A percentile compares a stretch with the other conserved stretches of the same genome.
phyloP scores from a whole-genome alignment of 169 alveolate species.

The Plasmodium coatneyi region DNA sequence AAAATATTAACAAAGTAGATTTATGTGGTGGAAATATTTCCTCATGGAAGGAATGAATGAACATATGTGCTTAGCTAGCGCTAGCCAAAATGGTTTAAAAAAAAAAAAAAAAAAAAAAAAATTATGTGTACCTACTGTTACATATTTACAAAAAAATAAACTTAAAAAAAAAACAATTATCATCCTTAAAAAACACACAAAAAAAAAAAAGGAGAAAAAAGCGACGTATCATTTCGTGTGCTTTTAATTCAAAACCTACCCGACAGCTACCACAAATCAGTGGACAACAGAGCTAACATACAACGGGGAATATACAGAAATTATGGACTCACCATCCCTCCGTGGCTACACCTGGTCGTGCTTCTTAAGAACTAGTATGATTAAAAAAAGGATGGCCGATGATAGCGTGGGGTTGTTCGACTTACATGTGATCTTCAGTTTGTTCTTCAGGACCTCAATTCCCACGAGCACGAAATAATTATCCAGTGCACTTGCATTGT shows the following conservation, averaged over 20 bases:
- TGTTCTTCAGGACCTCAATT: slow-evolving; percentile 19
- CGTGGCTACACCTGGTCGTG: slow-evolving; percentile 6
- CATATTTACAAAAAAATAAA: neutral
- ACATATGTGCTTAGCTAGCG: neutral
- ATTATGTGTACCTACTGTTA: neutral
- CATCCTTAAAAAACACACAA: neutral
- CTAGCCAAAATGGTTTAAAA: neutral
- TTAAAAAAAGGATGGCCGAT: slow-evolving; percentile 63
- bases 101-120: neutral
- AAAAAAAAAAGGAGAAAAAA: neutral
- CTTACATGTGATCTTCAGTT: slow-evolving; percentile 38
- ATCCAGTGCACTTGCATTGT: slow-evolving; percentile 27
- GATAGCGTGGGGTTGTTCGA: slow-evolving; percentile 64
- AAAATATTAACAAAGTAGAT: neutral
- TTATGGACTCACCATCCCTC: neutral
- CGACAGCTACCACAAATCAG: neutral
- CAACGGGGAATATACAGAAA: neutral
- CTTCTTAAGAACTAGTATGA: slow-evolving; percentile 23
- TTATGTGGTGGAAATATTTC: neutral
- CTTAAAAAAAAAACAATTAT: neutral
- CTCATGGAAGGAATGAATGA: neutral
- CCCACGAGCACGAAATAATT: slow-evolving; percentile 69
- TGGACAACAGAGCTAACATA: neutral
- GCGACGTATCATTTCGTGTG: neutral
- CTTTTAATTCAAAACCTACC: neutral